phyloP scores from a whole-genome alignment of 768 basidiomycete genomes.

The Mycena kentingensis region DNA sequence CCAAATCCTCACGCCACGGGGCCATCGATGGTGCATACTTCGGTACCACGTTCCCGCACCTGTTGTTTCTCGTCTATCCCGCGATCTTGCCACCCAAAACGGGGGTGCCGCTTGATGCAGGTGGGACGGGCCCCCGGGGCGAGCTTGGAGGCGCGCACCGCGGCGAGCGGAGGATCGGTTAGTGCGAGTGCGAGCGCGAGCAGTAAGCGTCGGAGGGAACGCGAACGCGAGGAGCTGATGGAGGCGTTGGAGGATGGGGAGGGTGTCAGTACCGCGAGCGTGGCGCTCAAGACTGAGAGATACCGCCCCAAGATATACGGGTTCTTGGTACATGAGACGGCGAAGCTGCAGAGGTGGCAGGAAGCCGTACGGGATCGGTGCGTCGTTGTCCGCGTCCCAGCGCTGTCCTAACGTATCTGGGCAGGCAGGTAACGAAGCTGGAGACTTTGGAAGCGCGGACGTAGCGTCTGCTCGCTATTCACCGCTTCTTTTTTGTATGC shows the following conservation, averaged over 20 bases:
- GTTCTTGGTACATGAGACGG: constrained; percentile 93
- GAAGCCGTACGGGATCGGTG: constrained; percentile 88
- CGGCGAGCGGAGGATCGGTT: constrained; percentile 31
- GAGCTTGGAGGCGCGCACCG: constrained; percentile 23
- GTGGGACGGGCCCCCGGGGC: constrained; percentile 24
- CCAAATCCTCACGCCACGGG: constrained; percentile 95
- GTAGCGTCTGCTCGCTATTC: too few relatives aligned
- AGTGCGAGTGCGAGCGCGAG: constrained; percentile 26
- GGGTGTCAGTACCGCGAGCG: constrained; percentile 73
- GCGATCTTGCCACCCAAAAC: constrained; percentile 86
- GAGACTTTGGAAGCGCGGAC: too few relatives aligned
- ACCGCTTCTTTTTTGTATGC: too few relatives aligned
- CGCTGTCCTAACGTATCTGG: too few relatives aligned
- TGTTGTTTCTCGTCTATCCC: constrained; percentile 96
- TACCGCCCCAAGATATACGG: constrained; percentile 95
- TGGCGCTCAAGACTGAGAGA: constrained; percentile 86
- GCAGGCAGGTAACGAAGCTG: too few relatives aligned
- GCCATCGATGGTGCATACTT: constrained; percentile 99
- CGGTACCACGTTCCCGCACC: constrained; percentile 96
- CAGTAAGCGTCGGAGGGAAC: constrained; percentile 38
- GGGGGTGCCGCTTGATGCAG: constrained; percentile 36
- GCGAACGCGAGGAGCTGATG: constrained; percentile 46
- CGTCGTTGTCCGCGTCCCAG: constrained; percentile 35
- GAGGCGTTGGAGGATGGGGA: constrained; percentile 52
- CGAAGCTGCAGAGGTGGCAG: constrained; percentile 94